Base-by-base conservation (phyloP, 2,329 filamentous ascomycete genomes). In the Penicillium sp. region DNA sequence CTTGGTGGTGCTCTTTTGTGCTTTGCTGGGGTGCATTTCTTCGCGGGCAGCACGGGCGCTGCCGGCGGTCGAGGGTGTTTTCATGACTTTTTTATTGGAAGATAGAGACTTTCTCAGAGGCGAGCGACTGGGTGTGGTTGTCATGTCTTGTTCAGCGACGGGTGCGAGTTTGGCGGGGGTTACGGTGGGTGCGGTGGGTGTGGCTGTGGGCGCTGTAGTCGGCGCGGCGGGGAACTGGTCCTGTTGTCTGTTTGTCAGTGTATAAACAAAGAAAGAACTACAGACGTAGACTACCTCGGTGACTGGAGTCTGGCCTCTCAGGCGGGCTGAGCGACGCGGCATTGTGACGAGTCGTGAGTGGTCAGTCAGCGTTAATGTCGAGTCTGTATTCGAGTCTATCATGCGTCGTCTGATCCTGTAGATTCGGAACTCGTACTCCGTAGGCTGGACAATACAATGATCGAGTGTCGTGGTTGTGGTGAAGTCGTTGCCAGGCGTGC, bases 21-120 rank as follows among this genome's bases (percentile, higher is more conserved):
- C 83, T 68, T 89, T 89, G 76, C 89, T 89, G 8, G 93, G 93
- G 69, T 97, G 92, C 92, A 97, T 97, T 71, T 96, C 91, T 59
- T 86, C 84, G 61, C 81, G 81, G 48, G 87, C 78, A 23, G 90
- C 89, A 75, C 89, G 88, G 63, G 88, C 77, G 5, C 85, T 81
- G 3, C 85, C 84, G 14, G 81, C 82, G 40, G 83, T 83, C 42
- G 75, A 64, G 6, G 76, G 66, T 1, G 67, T 68, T 52, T 66
- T 69, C n/a, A 69, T 67, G 18, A 60, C 52, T n/a, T 57, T 50
- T 35, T 65, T 62, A 42, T 66, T 66, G 14, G 69, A 64, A 7
- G 68, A 64, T 20, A 66, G 62, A 46, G 69, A 65, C 59, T 70
- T 69, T 38, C 69, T 65, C 5, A 55, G 59, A 51, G 62, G 59